A percentile compares a stretch with the other conserved stretches of the same genome.
These are phyloP conservation scores for Komagataella pastoris DNA, from an alignment of 805 yeast species.

Conservation along the genomic window DNA sequence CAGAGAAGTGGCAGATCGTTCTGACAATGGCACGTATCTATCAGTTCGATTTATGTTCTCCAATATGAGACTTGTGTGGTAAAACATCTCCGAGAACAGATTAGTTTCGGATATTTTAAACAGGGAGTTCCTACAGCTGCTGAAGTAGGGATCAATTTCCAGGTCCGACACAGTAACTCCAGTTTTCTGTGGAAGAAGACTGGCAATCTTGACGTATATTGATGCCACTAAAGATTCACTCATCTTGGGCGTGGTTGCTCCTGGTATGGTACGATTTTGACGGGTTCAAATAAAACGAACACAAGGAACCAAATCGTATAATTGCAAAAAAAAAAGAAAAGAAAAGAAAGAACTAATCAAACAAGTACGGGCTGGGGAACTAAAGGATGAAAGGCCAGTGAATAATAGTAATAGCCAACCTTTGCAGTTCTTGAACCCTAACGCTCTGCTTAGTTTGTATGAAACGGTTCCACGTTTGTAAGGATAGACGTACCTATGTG, in stretches of 20 bases:
- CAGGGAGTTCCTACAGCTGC: constrained; percentile 20
- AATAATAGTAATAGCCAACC: not conserved
- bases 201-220: constrained; percentile 19
- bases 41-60: constrained; percentile 16
- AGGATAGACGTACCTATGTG: not conserved
- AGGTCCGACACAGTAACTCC: constrained; percentile 21
- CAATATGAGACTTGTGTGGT: constrained; percentile 11
- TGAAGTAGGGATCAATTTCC: constrained; percentile 20
- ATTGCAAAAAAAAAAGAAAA: not conserved
- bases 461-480: not conserved
- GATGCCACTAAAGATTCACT: constrained; percentile 17
- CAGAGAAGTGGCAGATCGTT: constrained; percentile 14
- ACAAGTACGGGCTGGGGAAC: not conserved
- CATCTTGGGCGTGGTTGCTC: not conserved
- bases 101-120: constrained; percentile 15
- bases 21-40: constrained; percentile 11
- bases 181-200: constrained; percentile 21
- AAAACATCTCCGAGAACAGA: constrained; percentile 17
- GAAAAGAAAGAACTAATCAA: not conserved
- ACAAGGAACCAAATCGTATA: not conserved
- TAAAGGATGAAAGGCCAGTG: not conserved
- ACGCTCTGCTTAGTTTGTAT: not conserved
- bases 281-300: not conserved
- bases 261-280: not conserved
- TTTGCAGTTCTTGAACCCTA: not conserved